Evolutionary conservation across 2,329 filamentous ascomycete genomes (phyloP).

Genomic region (Aquanectria penicillioides): DNA sequence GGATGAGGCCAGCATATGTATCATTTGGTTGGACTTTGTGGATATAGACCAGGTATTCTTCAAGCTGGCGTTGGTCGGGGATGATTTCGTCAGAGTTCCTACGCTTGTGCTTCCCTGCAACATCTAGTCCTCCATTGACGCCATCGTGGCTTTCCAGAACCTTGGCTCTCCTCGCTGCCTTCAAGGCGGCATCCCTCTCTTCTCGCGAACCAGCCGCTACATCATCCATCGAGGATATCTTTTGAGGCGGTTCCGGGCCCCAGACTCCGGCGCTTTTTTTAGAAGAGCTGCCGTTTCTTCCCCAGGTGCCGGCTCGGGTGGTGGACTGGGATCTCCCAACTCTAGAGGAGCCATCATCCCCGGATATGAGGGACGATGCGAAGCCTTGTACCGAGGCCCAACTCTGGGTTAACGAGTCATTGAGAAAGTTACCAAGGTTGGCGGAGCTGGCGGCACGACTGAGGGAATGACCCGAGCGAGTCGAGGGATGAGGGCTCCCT

Average conservation of each 20-base stretch:
- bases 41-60: slow-evolving; percentile 87
- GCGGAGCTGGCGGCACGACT: slow-evolving; percentile 48
- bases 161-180: slow-evolving; percentile 66
- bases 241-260: slow-evolving; percentile 61
- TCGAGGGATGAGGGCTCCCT: slow-evolving; percentile 60
- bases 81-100: slow-evolving; percentile 74
- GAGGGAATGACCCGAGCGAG: slow-evolving; percentile 45
- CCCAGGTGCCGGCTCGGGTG: slow-evolving; percentile 32
- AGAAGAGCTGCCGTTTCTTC: slow-evolving; percentile 25
- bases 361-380: slow-evolving; percentile 55
- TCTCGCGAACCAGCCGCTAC: slow-evolving; percentile 65
- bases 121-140: slow-evolving; percentile 67
- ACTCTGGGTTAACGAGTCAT: slow-evolving; percentile 62
- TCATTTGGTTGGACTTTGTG: slow-evolving; percentile 86
- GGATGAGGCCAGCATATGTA: slow-evolving; percentile 89
- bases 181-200: slow-evolving; percentile 64
- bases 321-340: slow-evolving; percentile 34
- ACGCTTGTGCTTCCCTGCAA: slow-evolving; percentile 68
- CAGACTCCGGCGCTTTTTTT: slow-evolving; percentile 48
- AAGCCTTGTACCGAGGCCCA: slow-evolving; percentile 67
- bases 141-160: slow-evolving; percentile 70
- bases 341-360: slow-evolving; percentile 34
- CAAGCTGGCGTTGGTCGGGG: slow-evolving; percentile 65
- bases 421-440: slow-evolving; percentile 54
- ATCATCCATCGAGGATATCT: slow-evolving; percentile 53